Base-by-base conservation (phyloP, 371 early-diverging fungal species). In the Syncephalis plumigaleata region DNA sequence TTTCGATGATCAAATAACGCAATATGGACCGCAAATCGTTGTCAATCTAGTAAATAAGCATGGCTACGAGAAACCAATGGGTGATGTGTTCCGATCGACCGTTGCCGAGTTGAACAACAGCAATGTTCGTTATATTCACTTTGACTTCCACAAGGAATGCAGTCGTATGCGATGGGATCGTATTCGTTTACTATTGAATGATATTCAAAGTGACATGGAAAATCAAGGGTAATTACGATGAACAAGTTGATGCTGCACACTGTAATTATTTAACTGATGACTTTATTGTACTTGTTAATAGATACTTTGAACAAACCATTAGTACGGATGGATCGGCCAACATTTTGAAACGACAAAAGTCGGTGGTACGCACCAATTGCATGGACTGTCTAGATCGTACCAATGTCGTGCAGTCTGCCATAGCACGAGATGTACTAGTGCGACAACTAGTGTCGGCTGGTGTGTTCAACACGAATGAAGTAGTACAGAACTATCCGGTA, bases 351-450 rank as follows among this genome's bases (percentile, higher is more conserved):
- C 57, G 50, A 27, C 98, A 99, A 53, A 63, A 63, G 1, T 84
- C 87, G 1, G 83, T 97, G 9, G 67, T 94, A 8, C 81, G 99
- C 47, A 87, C 96, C 8, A 99, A 99, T 62, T 99, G 99, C 61
- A 96, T 99, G 81, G 99, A 99, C 67, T 99, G 98, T 55, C 67
- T 99, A 44, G 99, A 99, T 65, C 77, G 99, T 55, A 99, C 99
- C 25, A 99, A 99, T 55, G 93, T 98, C 4, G 91, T 96, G 1
- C 99, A 99, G 59, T 83, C 81, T 22, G 82, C 84, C 11, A 57
- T 96, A 36, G 91, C 90, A 15, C 75, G 84, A 13, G 64, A 63
- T 50, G 63, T 79, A 1, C 55, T 90, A 39, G 69, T 65, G 20
- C 63, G 64, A 31, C 84, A 87, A 55, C 57, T 87, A 17, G 73